Evolutionary conservation across 148 eudicot genomes (phyloP).

Genomic region (Camellia granthamiana): DNA sequence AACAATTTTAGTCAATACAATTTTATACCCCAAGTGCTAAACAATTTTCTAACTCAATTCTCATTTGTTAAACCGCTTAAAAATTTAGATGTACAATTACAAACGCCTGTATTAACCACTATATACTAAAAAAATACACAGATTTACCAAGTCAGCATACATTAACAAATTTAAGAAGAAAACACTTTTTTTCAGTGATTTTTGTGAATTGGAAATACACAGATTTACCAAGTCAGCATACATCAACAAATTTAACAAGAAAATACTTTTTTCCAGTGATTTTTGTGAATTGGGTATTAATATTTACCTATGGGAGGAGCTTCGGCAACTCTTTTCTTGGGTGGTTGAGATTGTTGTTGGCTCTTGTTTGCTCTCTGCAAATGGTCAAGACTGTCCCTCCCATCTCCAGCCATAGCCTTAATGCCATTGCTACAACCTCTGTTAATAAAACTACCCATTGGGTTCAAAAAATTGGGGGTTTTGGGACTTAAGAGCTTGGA

Average conservation of each 20-base stretch:
- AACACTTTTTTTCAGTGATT: too few species aligned
- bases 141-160: too few species aligned
- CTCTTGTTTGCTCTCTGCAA: slow-evolving; percentile 33
- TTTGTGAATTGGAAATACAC: too few species aligned
- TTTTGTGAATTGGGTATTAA: too few species aligned
- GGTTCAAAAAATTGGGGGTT: neutral
- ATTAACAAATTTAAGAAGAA: too few species aligned
- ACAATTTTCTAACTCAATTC: too few species aligned
- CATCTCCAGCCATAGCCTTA: slow-evolving; percentile 35
- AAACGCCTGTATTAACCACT: too few species aligned
- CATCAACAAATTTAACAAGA: neutral
- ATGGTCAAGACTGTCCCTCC: slow-evolving; percentile 42
- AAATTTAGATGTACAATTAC: too few species aligned
- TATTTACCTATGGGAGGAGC: slow-evolving; percentile 47
- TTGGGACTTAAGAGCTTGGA: slow-evolving; percentile 14
- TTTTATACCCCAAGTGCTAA: too few species aligned
- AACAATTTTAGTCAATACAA: too few species aligned
- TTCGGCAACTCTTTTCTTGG: slow-evolving; percentile 31
- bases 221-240: neutral
- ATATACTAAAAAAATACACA: too few species aligned
- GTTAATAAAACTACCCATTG: neutral
- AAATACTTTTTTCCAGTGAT: neutral
- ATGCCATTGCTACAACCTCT: slow-evolving; percentile 8
- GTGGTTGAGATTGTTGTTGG: slow-evolving; percentile 20
- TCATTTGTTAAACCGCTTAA: too few species aligned